Evolutionary conservation across 371 early-diverging fungal species (phyloP), one percentile per base, ranked within the genome.

Genomic region (Syncephalastrum sp.): DNA sequence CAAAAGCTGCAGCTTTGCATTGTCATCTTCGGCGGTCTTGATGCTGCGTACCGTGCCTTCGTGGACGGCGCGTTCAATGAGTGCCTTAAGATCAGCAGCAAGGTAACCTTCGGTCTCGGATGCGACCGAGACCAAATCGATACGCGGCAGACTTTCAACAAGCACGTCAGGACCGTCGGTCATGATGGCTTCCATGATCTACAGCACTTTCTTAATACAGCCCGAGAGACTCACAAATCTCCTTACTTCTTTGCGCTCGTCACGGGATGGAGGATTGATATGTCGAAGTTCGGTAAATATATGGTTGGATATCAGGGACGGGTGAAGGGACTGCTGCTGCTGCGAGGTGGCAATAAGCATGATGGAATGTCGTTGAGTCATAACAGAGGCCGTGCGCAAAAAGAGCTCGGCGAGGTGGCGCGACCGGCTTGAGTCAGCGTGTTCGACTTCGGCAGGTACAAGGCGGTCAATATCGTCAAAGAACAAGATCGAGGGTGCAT

Each of bases 401-500:
- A 93, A 86, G 8, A 84, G 62, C 48, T 90, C 89, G 1, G 90
- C 82, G 19, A 92, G 66, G 56, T 91, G 91, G 6, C 83, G 74
- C 6, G 86, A 83, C 25, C 89, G 74, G 38, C 82, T 82, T 0
- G 88, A 85, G 54, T 89, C 89, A 1, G 84, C 83, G 53, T 91
- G 87, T 66, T 95, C 95, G 17, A 87, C 82, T 62, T 91, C 93
- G 0, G 91, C 90, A 15, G 92, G 91, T 16, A 89, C 77, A 42
- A 99, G 75, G 1, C 94, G 84, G 64, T 99, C 99, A 58, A 99
- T 79, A 63, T 99, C 98, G 68, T 99, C 99, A 60, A 99, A 91
- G 56, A 96, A 91, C 29, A 98, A 66, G 14, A 95, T 67, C 48
- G 91, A 91, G 19, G 95, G 99, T 43, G 88, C 76, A 57, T 86